These are phyloP conservation scores for Phytopythium helicoides DNA, from an alignment of 352 stramenopile species.

Conservation along the genomic window DNA sequence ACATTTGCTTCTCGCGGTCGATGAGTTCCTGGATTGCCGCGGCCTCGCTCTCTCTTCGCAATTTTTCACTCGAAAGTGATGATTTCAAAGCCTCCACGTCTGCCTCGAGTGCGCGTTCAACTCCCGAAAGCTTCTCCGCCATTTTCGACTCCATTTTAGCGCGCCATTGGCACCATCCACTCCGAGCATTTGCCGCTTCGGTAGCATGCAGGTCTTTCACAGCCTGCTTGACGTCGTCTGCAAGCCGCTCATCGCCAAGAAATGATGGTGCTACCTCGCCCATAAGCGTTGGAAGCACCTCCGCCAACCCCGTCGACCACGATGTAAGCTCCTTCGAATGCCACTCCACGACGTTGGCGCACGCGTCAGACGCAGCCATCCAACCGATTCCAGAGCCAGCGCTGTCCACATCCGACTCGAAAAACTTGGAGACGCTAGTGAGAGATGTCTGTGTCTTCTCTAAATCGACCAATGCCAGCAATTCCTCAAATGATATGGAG, in stretches of 20 bases:
- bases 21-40: conserved; percentile 64
- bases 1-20: conserved; percentile 68
- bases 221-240: conserved; percentile 25
- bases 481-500: conserved; percentile 40
- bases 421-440: conserved; percentile 15
- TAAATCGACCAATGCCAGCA: conserved; percentile 32
- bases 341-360: conserved; percentile 40
- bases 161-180: conserved; percentile 59
- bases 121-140: conserved; percentile 26
- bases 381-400: conserved; percentile 21
- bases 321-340: conserved; percentile 44
- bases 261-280: conserved; percentile 35
- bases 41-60: conserved; percentile 54
- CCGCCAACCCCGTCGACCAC: conserved; percentile 38
- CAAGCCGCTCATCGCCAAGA: conserved; percentile 38
- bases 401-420: conserved; percentile 13
- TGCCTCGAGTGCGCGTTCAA: conserved; percentile 31
- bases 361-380: conserved; percentile 34
- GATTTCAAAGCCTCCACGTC: conserved; percentile 46
- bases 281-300: conserved; percentile 50
- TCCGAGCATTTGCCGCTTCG: conserved; percentile 49
- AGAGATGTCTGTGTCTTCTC: conserved; percentile 14
- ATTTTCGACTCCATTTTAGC: conserved; percentile 58
- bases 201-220: conserved; percentile 46
- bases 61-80: conserved; percentile 25